A percentile compares a stretch with the other conserved stretches of the same genome.
Conservation (phyloP, 2,329 filamentous ascomycete genomes). For the Apiospora arundinis region DNA sequence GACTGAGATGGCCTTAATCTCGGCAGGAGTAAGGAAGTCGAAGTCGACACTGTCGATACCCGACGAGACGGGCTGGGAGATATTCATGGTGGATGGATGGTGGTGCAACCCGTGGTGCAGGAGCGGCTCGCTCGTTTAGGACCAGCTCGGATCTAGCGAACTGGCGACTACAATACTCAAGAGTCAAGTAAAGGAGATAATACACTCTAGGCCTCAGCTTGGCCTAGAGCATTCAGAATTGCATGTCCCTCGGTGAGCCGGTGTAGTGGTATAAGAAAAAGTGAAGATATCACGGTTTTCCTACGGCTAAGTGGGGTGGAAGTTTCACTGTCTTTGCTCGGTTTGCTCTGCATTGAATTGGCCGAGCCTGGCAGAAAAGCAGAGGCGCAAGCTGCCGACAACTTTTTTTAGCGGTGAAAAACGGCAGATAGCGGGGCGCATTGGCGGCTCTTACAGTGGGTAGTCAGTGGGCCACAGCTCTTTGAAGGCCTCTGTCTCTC, state of each 20-base stretch:
- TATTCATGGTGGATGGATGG: constrained; percentile 60
- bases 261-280: constrained; percentile 1
- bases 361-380: constrained; percentile 2
- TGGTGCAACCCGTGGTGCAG: not conserved
- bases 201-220: constrained; percentile 22
- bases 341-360: constrained; percentile 7
- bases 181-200: not conserved
- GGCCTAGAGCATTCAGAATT: constrained; percentile 23
- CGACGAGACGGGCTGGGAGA: constrained; percentile 82
- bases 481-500: too few relatives aligned
- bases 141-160: not conserved
- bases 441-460: constrained; percentile 6
- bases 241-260: constrained; percentile 21
- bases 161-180: constrained; percentile 7
- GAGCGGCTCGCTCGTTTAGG: constrained; percentile 11
- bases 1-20: constrained; percentile 89
- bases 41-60: constrained; percentile 89
- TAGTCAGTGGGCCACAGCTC: not conserved
- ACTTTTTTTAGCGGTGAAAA: constrained; percentile 55
- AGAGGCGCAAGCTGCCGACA: constrained; percentile 22
- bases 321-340: constrained; percentile 5
- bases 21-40: constrained; percentile 78
- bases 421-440: constrained; percentile 43
- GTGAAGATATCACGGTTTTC: constrained; percentile 15
- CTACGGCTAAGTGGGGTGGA: constrained; percentile 20